Conservation (phyloP, 2,329 filamentous ascomycete genomes). For the Plectosphaerella sp. region DNA sequence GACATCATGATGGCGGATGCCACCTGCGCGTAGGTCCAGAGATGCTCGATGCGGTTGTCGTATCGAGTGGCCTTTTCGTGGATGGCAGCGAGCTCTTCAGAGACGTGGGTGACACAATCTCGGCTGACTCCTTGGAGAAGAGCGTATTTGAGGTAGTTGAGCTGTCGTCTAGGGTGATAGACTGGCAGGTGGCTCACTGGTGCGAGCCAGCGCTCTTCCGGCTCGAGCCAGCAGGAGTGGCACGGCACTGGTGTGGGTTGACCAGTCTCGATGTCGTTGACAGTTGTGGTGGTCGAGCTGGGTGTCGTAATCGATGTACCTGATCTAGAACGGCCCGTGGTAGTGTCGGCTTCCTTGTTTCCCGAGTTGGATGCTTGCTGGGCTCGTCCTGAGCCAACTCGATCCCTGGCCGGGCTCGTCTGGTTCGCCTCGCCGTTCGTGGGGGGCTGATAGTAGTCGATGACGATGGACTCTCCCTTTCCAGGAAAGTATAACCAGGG, state of each 20-base stretch:
- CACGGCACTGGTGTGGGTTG: background rate
- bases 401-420: too few species aligned
- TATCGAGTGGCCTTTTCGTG: conserved; percentile 29
- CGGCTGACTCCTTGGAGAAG: conserved; percentile 12
- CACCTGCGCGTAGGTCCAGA: conserved; percentile 38
- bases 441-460: conserved; percentile 18
- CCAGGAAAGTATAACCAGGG: conserved; percentile 17
- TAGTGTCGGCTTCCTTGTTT: background rate
- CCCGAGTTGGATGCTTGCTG: too few species aligned
- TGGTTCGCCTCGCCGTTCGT: background rate
- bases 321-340: conserved; percentile 1
- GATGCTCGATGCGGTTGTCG: conserved; percentile 38
- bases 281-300: conserved; percentile 3
- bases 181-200: conserved; percentile 3
- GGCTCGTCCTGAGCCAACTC: too few species aligned
- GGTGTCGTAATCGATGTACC: conserved; percentile 4
- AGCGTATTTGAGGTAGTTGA: conserved; percentile 7
- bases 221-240: background rate
- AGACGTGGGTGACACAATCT: conserved; percentile 7
- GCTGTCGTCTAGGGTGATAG: conserved; percentile 7
- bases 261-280: background rate
- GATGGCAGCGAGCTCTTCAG: background rate
- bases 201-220: conserved; percentile 3
- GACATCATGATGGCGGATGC: conserved; percentile 30
- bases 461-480: conserved; percentile 16